These are phyloP conservation scores for Colletotrichum sp. DNA, from an alignment of 2,329 filamentous ascomycete genomes.

Conservation along the genomic window DNA sequence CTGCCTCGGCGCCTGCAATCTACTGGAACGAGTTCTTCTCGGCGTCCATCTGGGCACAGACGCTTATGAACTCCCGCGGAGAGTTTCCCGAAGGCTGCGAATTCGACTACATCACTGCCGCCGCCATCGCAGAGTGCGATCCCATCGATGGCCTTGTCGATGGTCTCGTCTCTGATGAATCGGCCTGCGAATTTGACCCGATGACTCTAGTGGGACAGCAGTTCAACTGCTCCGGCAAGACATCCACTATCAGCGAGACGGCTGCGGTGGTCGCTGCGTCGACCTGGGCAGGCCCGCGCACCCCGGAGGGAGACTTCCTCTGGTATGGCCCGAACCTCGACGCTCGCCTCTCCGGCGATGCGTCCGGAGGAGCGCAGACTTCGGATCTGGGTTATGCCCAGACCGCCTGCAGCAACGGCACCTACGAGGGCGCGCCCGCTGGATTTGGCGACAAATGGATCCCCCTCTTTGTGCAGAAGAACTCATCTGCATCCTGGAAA, in stretches of 20 bases:
- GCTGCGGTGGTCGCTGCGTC: neutral
- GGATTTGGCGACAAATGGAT: neutral
- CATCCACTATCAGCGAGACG: neutral
- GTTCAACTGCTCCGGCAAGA: neutral
- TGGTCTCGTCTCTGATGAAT: conserved; percentile 19
- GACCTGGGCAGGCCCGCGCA: neutral
- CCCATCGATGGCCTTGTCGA: conserved; percentile 24
- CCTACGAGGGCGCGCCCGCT: neutral
- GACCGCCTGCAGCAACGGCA: neutral
- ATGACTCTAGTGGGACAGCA: conserved; percentile 9
- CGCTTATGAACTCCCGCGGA: neutral
- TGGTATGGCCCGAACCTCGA: neutral
- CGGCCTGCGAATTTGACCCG: conserved; percentile 27
- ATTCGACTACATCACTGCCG: conserved; percentile 33
- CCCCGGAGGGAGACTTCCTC: neutral
- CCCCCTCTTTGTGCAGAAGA: neutral
- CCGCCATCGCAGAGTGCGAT: conserved; percentile 37
- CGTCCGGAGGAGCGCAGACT: neutral
- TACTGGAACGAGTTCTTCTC: conserved; percentile 24
- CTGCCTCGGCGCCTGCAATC: conserved; percentile 7
- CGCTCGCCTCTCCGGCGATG: neutral
- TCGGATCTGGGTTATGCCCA: neutral
- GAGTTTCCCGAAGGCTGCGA: neutral
- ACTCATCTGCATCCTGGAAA: neutral
- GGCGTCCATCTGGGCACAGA: neutral